Evolutionary conservation across 306 rosid genomes (phyloP).

Genomic region (Arachis hypogaea): DNA sequence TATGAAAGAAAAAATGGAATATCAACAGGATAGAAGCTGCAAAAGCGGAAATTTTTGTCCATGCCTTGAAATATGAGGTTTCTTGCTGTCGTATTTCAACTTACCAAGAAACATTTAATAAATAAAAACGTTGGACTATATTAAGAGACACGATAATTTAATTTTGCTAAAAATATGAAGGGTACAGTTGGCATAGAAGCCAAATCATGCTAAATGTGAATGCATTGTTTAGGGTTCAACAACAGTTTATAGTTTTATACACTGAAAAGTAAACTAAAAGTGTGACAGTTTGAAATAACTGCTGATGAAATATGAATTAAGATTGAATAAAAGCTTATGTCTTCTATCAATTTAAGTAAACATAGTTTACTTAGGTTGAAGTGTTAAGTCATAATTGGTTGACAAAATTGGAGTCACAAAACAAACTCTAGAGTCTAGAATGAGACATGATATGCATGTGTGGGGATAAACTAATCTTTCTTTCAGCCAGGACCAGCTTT

Average conservation of each 20-base stretch:
- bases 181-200: conserved; percentile 4
- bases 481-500: no score
- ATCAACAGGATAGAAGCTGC: conserved; percentile 6
- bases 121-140: background rate
- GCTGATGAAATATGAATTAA: background rate
- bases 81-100: conserved; percentile 22
- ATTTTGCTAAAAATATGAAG: background rate
- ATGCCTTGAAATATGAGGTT: conserved; percentile 25
- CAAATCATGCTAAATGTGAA: conserved; percentile 10
- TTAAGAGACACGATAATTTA: background rate
- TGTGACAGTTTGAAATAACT: background rate
- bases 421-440: background rate
- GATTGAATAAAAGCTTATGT: background rate
- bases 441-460: no score
- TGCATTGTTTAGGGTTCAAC: background rate
- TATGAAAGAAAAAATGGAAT: background rate
- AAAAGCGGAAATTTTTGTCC: conserved; percentile 32
- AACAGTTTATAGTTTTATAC: background rate
- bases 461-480: no score
- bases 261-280: background rate
- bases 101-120: background rate
- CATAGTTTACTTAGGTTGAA: background rate
- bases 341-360: background rate
- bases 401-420: no score
- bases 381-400: no score